phyloP scores from a whole-genome alignment of 805 yeast species.

The Ogataea nakhonphanomensis region DNA sequence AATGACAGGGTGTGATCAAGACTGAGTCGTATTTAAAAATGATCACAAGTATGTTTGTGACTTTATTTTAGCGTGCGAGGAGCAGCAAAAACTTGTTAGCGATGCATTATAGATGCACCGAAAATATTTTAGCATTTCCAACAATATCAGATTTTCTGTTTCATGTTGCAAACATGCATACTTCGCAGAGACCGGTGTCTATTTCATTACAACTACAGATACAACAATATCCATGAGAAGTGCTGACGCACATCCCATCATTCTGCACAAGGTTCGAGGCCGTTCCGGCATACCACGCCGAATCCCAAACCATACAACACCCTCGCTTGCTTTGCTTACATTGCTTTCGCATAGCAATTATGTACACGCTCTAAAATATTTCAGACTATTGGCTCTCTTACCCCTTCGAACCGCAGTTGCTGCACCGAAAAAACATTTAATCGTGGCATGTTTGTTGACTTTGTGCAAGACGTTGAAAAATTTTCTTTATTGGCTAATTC shows the following conservation, averaged over 20 bases:
- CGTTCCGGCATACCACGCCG: too few relatives aligned
- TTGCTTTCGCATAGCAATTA: too few relatives aligned
- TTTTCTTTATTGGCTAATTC: background rate
- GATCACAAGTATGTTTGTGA: background rate
- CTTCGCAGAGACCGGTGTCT: background rate
- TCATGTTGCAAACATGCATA: slow-evolving; percentile 4
- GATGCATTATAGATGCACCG: slow-evolving; percentile 8
- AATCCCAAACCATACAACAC: too few relatives aligned
- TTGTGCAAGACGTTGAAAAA: background rate
- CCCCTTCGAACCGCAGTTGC: too few relatives aligned
- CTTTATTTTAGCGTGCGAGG: slow-evolving; percentile 4
- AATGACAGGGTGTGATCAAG: too few relatives aligned
- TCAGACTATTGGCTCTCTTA: too few relatives aligned
- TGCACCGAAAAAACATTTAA: too few relatives aligned
- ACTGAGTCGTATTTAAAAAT: too few relatives aligned
- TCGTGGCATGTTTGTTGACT: too few relatives aligned
- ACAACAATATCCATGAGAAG: background rate
- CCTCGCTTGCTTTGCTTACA: too few relatives aligned
- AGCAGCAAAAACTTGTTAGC: slow-evolving; percentile 9
- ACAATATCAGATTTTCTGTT: slow-evolving; percentile 4
- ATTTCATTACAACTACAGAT: background rate
- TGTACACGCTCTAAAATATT: too few relatives aligned
- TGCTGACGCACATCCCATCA: background rate
- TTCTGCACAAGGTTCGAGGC: too few relatives aligned
- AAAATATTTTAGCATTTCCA: slow-evolving; percentile 2